Evolutionary conservation across 495 filamentous ascomycete genomes (phyloP), one percentile per base, ranked within the genome.

Genomic region (Hyphodiscus hymeniophilus): DNA sequence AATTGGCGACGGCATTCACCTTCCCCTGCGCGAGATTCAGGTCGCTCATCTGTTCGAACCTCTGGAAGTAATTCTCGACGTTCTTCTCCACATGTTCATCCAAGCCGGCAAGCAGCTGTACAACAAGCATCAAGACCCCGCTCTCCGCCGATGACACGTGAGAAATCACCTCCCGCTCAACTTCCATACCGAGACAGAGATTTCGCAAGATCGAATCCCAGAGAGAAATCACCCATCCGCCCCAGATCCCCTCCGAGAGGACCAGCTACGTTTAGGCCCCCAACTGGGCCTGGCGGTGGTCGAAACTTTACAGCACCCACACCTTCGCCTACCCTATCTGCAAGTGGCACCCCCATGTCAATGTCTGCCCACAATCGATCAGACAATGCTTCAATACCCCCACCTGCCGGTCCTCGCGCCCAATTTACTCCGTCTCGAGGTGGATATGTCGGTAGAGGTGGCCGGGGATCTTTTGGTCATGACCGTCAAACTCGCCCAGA

Each of bases 181-280:
- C 36, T 40, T 44, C 16, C 42, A 21, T 47, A 50, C 22, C 47
- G 51, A 42, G 51, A 54, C 2, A 30, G 42, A 7, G 56, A 55
- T 8, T 55, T 52, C 2, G 45, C 51, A 7, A 44, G 45, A 34
- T 56, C 53, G 12, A 55, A 53, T 10, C 58, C 58, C 3, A 41
- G 54, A 26, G 54, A 57, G 40, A 50, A 51, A 7, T 57, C 58
- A n/a, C 58, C 58, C 3, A 38, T 45, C 21, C 55, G 52, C 15
- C 47, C 54, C 18, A 55, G 42, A 48, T 61, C 58, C 10, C 58
- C 58, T n/a, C 58, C 58, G 8, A 48, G 52, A 41, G 58, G 55
- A 38, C 58, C 58, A 18, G 34, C 21, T 36, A 38, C 21, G 15
- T 54, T 55, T 21, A 39, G 52, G 21, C 44, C 58, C 33, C 58